Conservation (phyloP, 176 grass and related monocot genomes). For the Alloteropsis semialata region DNA sequence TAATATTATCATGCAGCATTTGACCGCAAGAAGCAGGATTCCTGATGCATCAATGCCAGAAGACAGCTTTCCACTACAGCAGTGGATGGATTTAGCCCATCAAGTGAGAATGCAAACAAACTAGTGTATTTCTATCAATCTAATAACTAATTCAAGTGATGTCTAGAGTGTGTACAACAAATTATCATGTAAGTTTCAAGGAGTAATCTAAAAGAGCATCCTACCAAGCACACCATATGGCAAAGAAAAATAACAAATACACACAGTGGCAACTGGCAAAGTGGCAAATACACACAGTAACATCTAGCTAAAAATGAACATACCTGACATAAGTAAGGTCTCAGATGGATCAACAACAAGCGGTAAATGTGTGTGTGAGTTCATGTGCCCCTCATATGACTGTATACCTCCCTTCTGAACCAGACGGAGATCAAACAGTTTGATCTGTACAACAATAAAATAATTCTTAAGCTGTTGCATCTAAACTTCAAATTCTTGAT, state of each 20-base stretch:
- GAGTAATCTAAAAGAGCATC: neutral
- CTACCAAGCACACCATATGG: neutral
- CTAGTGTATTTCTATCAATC: neutral
- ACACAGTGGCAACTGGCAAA: neutral
- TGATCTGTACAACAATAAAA: constrained; percentile 61
- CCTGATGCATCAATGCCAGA: neutral
- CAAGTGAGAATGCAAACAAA: neutral
- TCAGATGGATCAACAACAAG: constrained; percentile 84
- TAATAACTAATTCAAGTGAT: neutral
- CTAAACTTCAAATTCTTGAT: constrained; percentile 8
- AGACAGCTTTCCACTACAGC: neutral
- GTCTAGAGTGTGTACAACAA: neutral
- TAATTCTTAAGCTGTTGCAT: neutral
- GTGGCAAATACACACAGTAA: neutral
- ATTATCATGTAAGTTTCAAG: neutral
- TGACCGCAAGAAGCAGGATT: constrained; percentile 3
- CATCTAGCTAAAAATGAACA: constrained; percentile 23
- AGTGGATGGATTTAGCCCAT: neutral
- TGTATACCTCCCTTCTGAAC: constrained; percentile 69
- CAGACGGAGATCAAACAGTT: constrained; percentile 85
- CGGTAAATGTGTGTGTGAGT: constrained; percentile 69
- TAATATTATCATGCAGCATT: constrained; percentile 1
- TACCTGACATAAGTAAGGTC: constrained; percentile 86
- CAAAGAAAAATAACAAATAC: constrained; percentile 1
- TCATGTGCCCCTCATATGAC: constrained; percentile 76